phyloP scores from a whole-genome alignment of 805 yeast species.

The Saturnispora sekii region DNA sequence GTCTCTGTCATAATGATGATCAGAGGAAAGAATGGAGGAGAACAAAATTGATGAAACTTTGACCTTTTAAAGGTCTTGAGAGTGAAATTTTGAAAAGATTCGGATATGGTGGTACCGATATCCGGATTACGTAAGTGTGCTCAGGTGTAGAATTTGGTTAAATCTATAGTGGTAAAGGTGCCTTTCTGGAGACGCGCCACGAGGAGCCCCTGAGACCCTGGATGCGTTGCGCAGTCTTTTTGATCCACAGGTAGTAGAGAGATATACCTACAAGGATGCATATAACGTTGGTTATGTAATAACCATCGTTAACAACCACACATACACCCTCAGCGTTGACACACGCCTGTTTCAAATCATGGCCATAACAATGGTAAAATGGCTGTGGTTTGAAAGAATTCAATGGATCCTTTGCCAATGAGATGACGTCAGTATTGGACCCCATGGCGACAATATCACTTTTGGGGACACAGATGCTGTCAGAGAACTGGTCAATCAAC shows the following conservation, averaged over 20 bases:
- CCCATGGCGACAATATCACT: not conserved
- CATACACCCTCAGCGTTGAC: constrained; percentile 46
- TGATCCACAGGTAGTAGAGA: constrained; percentile 61
- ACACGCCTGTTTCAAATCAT: constrained; percentile 40
- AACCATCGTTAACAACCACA: constrained; percentile 60
- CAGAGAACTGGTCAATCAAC: constrained; percentile 72
- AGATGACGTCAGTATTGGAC: not conserved
- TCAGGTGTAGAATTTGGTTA: not conserved
- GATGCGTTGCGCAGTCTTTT: constrained; percentile 47
- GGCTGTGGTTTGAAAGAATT: constrained; percentile 20
- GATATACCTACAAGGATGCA: constrained; percentile 60
- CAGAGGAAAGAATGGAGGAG: too few species aligned
- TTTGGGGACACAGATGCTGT: constrained; percentile 43
- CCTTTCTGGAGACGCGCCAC: constrained; percentile 50
- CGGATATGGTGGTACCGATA: constrained; percentile 1
- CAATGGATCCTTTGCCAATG: not conserved
- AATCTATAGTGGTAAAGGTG: not conserved
- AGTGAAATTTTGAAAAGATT: not conserved
- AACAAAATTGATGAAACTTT: too few species aligned
- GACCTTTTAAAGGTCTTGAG: too few species aligned
- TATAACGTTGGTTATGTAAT: constrained; percentile 62
- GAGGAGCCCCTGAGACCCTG: constrained; percentile 65
- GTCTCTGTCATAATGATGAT: too few species aligned
- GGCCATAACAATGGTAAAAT: constrained; percentile 24
- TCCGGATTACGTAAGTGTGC: constrained; percentile 4